Conservation (phyloP, 2,329 filamentous ascomycete species). For the Hypoxylon sp. region DNA sequence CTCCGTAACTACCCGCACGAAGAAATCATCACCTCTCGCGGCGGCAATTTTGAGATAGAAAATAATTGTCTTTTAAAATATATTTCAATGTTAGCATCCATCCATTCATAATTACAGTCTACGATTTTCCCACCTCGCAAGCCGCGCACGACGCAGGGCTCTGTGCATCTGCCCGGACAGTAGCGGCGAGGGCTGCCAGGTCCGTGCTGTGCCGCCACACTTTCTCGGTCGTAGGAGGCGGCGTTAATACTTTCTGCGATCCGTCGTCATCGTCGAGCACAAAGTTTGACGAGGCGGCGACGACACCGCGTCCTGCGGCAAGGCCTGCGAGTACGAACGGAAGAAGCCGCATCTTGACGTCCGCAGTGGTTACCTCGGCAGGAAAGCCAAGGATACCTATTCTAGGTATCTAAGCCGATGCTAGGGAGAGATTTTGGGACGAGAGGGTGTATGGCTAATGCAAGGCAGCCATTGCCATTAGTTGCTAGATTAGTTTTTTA, state of each 20-base stretch:
- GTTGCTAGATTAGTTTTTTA: not conserved
- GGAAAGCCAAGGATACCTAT: not conserved
- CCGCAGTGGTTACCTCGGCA: not conserved
- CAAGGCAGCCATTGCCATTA: not conserved
- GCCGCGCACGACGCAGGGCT: slow-evolving; percentile 45
- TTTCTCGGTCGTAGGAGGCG: not conserved
- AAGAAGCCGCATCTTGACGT: slow-evolving; percentile 25
- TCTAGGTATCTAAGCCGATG: not conserved
- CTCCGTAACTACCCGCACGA: slow-evolving; percentile 41
- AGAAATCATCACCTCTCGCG: slow-evolving; percentile 44
- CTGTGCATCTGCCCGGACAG: slow-evolving; percentile 33
- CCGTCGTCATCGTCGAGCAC: slow-evolving; percentile 3
- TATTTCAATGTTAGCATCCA: slow-evolving; percentile 11
- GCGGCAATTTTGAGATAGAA: slow-evolving; percentile 45
- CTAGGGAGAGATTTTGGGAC: not conserved
- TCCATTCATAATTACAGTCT: not conserved
- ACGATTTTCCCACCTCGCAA: slow-evolving; percentile 48
- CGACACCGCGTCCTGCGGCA: not conserved
- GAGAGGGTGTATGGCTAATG: not conserved
- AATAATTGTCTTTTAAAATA: slow-evolving; percentile 41
- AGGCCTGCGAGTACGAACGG: slow-evolving; percentile 13
- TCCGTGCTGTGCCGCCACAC: not conserved
- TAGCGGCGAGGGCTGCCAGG: slow-evolving; percentile 12
- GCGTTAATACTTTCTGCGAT: slow-evolving; percentile 26
- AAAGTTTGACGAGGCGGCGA: slow-evolving; percentile 4